These are phyloP conservation scores for Mycogone perniciosa DNA, from an alignment of 2,329 filamentous ascomycete species.

Conservation along the genomic window DNA sequence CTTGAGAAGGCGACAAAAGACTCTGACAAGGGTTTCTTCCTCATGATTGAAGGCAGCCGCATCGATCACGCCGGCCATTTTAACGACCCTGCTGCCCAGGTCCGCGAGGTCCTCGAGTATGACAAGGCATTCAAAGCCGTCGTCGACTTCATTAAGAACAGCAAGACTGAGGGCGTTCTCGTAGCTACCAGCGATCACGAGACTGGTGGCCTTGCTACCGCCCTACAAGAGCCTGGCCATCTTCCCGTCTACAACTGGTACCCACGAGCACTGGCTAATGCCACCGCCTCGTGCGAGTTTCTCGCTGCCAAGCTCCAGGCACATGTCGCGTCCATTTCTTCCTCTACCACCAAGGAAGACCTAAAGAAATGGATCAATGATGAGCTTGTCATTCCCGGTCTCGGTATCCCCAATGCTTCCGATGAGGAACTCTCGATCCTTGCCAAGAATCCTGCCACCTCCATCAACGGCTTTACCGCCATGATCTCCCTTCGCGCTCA, in stretches of 20 bases:
- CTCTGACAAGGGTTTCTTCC: slow-evolving; percentile 89
- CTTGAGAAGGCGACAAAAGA: slow-evolving; percentile 75
- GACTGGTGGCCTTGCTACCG: slow-evolving; percentile 80
- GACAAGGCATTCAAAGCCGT: slow-evolving; percentile 80
- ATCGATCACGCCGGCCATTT: slow-evolving; percentile 92
- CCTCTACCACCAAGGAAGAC: slow-evolving; percentile 28
- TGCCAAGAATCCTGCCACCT: slow-evolving; percentile 48
- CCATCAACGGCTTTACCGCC: slow-evolving; percentile 61
- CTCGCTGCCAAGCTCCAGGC: slow-evolving; percentile 56
- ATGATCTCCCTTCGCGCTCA: slow-evolving; percentile 85
- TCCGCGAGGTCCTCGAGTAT: slow-evolving; percentile 91
- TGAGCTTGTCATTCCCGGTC: slow-evolving; percentile 58
- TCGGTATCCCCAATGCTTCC: slow-evolving; percentile 71
- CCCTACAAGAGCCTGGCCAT: slow-evolving; percentile 56
- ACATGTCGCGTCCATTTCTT: slow-evolving; percentile 43
- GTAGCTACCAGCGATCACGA: slow-evolving; percentile 94
- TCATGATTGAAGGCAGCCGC: slow-evolving; percentile 95
- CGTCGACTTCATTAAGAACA: slow-evolving; percentile 74
- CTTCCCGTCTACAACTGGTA: slow-evolving; percentile 67
- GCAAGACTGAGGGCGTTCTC: slow-evolving; percentile 68
- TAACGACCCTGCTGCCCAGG: slow-evolving; percentile 78
- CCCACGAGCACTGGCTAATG: slow-evolving; percentile 66
- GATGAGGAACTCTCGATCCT: slow-evolving; percentile 64
- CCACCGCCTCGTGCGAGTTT: slow-evolving; percentile 71
- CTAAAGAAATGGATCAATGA: slow-evolving; percentile 61